A percentile compares a stretch with the other conserved stretches of the same genome.
Conservation (phyloP, 2,329 filamentous ascomycete genomes). For the Cercospora berteroae region DNA sequence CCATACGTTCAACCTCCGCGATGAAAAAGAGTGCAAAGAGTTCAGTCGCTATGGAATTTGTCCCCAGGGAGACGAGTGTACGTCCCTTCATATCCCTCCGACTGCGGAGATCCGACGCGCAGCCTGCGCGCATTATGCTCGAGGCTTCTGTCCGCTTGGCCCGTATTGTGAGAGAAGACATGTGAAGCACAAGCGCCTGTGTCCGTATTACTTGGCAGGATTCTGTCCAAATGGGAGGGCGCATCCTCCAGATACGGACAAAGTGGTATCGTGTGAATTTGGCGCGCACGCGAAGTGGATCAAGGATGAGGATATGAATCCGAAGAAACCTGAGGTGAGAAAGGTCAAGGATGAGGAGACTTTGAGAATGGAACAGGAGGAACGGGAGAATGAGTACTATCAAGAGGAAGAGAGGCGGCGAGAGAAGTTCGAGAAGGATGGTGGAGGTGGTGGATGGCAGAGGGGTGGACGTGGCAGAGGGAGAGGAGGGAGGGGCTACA, state of each 20-base stretch:
- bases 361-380: conserved; percentile 61
- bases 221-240: conserved; percentile 80
- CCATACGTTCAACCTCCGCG: conserved; percentile 96
- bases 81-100: conserved; percentile 57
- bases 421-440: conserved; percentile 48
- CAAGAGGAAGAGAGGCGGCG: conserved; percentile 53
- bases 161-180: conserved; percentile 86
- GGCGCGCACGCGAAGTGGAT: conserved; percentile 80
- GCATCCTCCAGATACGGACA: conserved; percentile 37
- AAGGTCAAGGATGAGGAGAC: conserved; percentile 73
- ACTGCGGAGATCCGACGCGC: conserved; percentile 60
- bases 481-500: conserved; percentile 34
- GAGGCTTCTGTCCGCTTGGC: conserved; percentile 89
- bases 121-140: conserved; percentile 79
- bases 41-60: conserved; percentile 92
- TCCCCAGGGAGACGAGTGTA: conserved; percentile 92
- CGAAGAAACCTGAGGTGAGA: conserved; percentile 55
- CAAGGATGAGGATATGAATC: conserved; percentile 60
- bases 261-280: conserved; percentile 62
- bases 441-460: conserved; percentile 45
- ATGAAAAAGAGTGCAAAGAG: conserved; percentile 98
- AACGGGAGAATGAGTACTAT: conserved; percentile 53
- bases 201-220: conserved; percentile 82
- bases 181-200: conserved; percentile 70
- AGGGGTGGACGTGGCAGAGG: conserved; percentile 44